Percentiles rank a stretch among this genome's conserved stretches.
These are phyloP conservation scores for Ascodesmis nigricans DNA, from an alignment of 495 filamentous ascomycete genomes.

Conservation along the genomic window DNA sequence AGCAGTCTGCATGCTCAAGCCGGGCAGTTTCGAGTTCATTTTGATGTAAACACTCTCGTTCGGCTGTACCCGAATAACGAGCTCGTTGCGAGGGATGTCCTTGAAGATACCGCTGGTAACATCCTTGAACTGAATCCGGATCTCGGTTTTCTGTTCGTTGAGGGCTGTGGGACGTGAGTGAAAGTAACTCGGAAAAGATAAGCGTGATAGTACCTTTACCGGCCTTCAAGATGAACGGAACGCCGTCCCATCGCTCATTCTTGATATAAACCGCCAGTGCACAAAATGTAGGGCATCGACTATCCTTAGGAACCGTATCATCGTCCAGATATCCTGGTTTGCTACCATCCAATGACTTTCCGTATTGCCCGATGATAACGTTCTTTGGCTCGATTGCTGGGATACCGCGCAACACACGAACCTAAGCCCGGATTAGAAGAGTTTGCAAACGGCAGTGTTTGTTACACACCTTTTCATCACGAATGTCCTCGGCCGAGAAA, in stretches of 20 bases:
- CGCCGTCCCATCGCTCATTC: constrained; percentile 98
- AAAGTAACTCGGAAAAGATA: constrained; percentile 4
- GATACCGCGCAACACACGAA: constrained; percentile 77
- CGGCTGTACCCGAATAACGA: constrained; percentile 97
- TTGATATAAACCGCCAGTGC: constrained; percentile 95
- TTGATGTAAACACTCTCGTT: constrained; percentile 99
- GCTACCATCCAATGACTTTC: constrained; percentile 82
- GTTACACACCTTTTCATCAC: constrained; percentile 71
- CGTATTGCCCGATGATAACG: constrained; percentile 98
- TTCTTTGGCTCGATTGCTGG: constrained; percentile 97
- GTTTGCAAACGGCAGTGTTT: neutral
- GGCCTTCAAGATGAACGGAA: constrained; percentile 98
- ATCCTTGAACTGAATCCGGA: constrained; percentile 98
- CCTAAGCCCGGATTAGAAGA: constrained; percentile 18
- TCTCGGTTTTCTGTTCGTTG: constrained; percentile 99
- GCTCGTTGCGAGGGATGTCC: constrained; percentile 96
- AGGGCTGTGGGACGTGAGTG: constrained; percentile 32
- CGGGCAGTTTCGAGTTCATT: constrained; percentile 99
- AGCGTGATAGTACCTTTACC: constrained; percentile 49
- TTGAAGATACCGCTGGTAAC: constrained; percentile 99
- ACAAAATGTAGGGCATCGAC: constrained; percentile 92
- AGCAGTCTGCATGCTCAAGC: constrained; percentile 98
- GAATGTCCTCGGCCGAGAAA: constrained; percentile 94
- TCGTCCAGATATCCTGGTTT: constrained; percentile 98
- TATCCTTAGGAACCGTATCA: constrained; percentile 92